Evolutionary conservation across 208 protist genomes (phyloP).

Genomic region (Trypanosomatidae sp.): DNA sequence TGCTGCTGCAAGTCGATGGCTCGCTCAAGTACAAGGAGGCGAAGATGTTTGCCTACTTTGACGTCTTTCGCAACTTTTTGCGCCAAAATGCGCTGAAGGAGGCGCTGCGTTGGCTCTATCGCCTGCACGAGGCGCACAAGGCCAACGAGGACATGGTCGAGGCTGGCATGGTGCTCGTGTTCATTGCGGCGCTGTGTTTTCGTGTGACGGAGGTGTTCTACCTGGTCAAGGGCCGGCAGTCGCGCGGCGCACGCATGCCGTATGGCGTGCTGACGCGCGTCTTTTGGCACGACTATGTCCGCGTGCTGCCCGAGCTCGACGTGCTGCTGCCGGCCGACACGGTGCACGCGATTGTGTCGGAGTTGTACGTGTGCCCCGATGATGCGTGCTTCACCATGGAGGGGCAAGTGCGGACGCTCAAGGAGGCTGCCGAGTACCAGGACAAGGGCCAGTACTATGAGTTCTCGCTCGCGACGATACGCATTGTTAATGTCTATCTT

Average conservation of each 20-base stretch:
- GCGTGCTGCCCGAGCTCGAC: slow-evolving; percentile 70
- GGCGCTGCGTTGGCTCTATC: slow-evolving; percentile 71
- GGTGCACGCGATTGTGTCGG: slow-evolving; percentile 61
- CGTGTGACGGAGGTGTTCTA: slow-evolving; percentile 84
- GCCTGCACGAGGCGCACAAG: slow-evolving; percentile 72
- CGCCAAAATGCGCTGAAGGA: slow-evolving; percentile 69
- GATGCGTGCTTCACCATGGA: slow-evolving; percentile 71
- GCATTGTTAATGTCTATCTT: slow-evolving; percentile 53
- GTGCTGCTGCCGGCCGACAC: slow-evolving; percentile 40
- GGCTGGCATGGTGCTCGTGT: slow-evolving; percentile 78
- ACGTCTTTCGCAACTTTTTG: slow-evolving; percentile 70
- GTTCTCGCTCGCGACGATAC: slow-evolving; percentile 45
- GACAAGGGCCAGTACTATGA: slow-evolving; percentile 79
- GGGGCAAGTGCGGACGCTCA: slow-evolving; percentile 65
- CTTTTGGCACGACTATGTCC: slow-evolving; percentile 88
- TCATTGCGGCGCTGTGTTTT: slow-evolving; percentile 75
- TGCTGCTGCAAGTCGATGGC: slow-evolving; percentile 49
- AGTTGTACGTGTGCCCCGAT: slow-evolving; percentile 67
- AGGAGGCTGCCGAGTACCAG: slow-evolving; percentile 64
- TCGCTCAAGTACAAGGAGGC: slow-evolving; percentile 79
- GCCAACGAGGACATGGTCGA: slow-evolving; percentile 52
- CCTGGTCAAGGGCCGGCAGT: slow-evolving; percentile 41
- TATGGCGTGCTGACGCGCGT: slow-evolving; percentile 49
- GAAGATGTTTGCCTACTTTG: slow-evolving; percentile 63
- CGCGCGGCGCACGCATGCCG: slow-evolving; percentile 64